Evolutionary conservation across 2,329 filamentous ascomycete species (phyloP).

Genomic region (Phialophora chinensis): DNA sequence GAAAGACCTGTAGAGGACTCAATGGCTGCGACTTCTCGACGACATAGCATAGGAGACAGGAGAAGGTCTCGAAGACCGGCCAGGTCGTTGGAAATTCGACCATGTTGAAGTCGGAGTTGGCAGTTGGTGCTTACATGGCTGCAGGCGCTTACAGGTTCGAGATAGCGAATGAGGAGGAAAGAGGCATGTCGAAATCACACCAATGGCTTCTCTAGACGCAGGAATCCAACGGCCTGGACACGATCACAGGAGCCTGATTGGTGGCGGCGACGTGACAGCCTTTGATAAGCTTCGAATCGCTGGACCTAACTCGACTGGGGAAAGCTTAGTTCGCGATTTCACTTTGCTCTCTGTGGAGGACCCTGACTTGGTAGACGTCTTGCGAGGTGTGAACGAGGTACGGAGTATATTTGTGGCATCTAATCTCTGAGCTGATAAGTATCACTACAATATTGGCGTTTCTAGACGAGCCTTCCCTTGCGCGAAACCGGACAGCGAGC

Average conservation of each 20-base stretch:
- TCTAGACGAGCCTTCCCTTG: not conserved
- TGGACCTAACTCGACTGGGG: not conserved
- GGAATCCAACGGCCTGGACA: slow-evolving; percentile 7
- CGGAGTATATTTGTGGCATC: no score
- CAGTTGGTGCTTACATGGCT: slow-evolving; percentile 26
- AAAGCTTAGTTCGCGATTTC: not conserved
- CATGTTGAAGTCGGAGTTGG: slow-evolving; percentile 14
- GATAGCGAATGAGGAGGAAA: slow-evolving; percentile 30
- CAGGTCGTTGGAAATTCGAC: slow-evolving; percentile 14
- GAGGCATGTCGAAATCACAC: not conserved
- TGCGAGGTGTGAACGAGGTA: no score
- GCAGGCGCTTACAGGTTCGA: slow-evolving; percentile 33
- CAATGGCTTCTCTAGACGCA: slow-evolving; percentile 20
- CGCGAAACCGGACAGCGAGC: not conserved
- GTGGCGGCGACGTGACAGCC: slow-evolving; percentile 16
- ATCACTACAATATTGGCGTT: not conserved
- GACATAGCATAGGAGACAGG: slow-evolving; percentile 20
- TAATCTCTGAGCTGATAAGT: not conserved
- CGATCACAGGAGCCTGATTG: slow-evolving; percentile 12
- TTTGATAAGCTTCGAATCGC: slow-evolving; percentile 21
- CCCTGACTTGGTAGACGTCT: no score
- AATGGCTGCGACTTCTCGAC: not conserved
- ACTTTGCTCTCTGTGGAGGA: not conserved
- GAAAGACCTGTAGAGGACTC: not conserved
- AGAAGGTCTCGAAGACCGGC: slow-evolving; percentile 9